Evolutionary conservation across 2,329 filamentous ascomycete species (phyloP).

Genomic region (Gliomastix tumulicola): DNA sequence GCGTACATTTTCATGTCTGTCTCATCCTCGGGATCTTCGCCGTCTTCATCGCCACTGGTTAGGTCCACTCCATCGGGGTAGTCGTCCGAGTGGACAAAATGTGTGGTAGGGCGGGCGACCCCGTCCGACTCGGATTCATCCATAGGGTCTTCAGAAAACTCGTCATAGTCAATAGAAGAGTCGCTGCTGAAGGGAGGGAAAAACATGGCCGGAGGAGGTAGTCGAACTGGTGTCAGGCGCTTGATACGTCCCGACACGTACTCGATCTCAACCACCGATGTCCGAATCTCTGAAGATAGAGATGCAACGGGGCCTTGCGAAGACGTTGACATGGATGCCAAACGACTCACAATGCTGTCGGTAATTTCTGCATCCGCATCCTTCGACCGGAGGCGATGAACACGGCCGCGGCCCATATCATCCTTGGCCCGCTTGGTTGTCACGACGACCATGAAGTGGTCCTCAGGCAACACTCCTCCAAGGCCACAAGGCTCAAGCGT

Average conservation of each 20-base stretch:
- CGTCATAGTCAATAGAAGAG: conserved; percentile 22
- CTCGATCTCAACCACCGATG: conserved; percentile 28
- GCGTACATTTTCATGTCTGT: conserved; percentile 21
- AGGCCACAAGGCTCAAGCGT: conserved; percentile 51
- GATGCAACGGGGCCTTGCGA: conserved; percentile 12
- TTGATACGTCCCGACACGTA: conserved; percentile 36
- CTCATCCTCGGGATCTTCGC: conserved; percentile 28
- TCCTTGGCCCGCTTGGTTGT: conserved; percentile 36
- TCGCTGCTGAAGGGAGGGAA: conserved; percentile 39
- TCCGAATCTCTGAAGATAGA: conserved; percentile 1
- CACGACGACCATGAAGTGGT: conserved; percentile 54
- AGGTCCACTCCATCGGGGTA: conserved; percentile 31
- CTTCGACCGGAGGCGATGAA: too few species aligned
- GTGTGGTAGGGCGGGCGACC: conserved; percentile 22
- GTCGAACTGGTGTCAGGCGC: conserved; percentile 35
- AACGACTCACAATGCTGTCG: conserved; percentile 30
- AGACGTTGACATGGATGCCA: conserved; percentile 22
- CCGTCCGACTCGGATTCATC: conserved; percentile 16
- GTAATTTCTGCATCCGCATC: conserved; percentile 24
- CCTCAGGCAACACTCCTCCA: conserved; percentile 53
- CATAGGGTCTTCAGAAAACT: too few species aligned
- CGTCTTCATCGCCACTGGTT: conserved; percentile 33
- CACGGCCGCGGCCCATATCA: conserved; percentile 8
- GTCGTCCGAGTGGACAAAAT: conserved; percentile 30
- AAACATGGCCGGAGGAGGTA: conserved; percentile 47